Evolutionary conservation across 2,329 filamentous ascomycete species (phyloP).

Genomic region (Calonectria leucothoes): DNA sequence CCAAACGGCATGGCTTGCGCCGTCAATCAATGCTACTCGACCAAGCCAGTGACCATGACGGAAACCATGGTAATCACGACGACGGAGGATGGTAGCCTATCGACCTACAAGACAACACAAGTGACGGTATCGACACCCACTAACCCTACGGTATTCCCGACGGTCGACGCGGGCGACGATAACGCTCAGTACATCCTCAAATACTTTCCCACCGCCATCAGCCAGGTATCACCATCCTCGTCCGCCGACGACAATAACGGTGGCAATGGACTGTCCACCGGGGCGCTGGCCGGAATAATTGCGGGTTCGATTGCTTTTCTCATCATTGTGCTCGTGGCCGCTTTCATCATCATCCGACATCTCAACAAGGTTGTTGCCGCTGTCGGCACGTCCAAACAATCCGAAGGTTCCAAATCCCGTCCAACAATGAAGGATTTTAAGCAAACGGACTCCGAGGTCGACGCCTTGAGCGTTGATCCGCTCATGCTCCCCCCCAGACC

Average conservation of each 20-base stretch:
- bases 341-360: conserved; percentile 62
- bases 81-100: conserved; percentile 52
- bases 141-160: conserved; percentile 45
- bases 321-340: conserved; percentile 57
- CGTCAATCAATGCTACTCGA: conserved; percentile 59
- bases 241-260: conserved; percentile 38
- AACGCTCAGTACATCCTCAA: conserved; percentile 52
- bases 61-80: conserved; percentile 58
- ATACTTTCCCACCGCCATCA: conserved; percentile 55
- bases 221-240: conserved; percentile 51
- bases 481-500: conserved; percentile 47
- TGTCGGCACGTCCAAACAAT: conserved; percentile 50
- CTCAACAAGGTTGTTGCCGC: conserved; percentile 59
- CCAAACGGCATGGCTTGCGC: conserved; percentile 62
- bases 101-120: conserved; percentile 54
- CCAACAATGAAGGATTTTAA: conserved; percentile 53
- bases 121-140: conserved; percentile 54
- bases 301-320: conserved; percentile 62
- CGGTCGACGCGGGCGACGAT: conserved; percentile 35
- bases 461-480: conserved; percentile 56
- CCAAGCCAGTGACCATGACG: conserved; percentile 57
- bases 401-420: conserved; percentile 44
- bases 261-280: conserved; percentile 50
- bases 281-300: conserved; percentile 64
- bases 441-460: conserved; percentile 56